These are phyloP conservation scores for Phlebiopsis flavidoalba DNA, from an alignment of 768 basidiomycete species.

Conservation along the genomic window DNA sequence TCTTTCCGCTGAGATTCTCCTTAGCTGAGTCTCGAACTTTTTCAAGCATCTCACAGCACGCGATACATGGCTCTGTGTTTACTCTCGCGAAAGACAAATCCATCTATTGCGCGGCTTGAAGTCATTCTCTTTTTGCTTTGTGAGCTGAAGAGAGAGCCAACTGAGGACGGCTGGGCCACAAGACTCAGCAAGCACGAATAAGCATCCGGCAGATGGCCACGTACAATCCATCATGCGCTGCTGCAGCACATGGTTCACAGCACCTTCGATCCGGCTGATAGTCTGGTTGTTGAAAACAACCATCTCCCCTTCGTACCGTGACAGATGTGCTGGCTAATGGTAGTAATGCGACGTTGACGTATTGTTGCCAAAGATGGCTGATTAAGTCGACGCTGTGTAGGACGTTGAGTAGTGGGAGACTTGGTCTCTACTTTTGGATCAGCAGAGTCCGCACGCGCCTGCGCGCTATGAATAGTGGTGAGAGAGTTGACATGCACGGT, in stretches of 20 bases:
- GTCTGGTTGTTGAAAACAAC: conserved; percentile 86
- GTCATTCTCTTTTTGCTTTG: conserved; percentile 92
- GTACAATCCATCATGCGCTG: conserved; percentile 74
- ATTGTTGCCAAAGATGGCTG: conserved; percentile 96
- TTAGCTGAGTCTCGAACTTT: conserved; percentile 74
- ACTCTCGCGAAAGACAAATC: conserved; percentile 90
- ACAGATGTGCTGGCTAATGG: conserved; percentile 84
- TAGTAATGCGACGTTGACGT: conserved; percentile 84
- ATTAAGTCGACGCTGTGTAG: conserved; percentile 78
- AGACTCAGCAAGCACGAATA: neutral
- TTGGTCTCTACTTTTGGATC: conserved; percentile 80
- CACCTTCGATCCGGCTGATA: conserved; percentile 79
- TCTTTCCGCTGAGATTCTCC: conserved; percentile 84
- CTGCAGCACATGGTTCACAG: conserved; percentile 75
- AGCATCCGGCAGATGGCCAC: conserved; percentile 18
- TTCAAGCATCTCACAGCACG: conserved; percentile 81
- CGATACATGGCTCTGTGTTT: conserved; percentile 88
- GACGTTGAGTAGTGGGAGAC: conserved; percentile 57
- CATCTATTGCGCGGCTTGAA: conserved; percentile 97
- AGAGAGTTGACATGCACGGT: neutral
- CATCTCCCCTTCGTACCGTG: conserved; percentile 89
- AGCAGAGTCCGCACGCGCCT: conserved; percentile 62
- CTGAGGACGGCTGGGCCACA: conserved; percentile 54
- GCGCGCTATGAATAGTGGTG: conserved; percentile 42
- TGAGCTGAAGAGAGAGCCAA: conserved; percentile 72